Evolutionary conservation across 257 asterid genomes (phyloP), one percentile per base, ranked within the genome.

Genomic region (Anisodus acutangulus): DNA sequence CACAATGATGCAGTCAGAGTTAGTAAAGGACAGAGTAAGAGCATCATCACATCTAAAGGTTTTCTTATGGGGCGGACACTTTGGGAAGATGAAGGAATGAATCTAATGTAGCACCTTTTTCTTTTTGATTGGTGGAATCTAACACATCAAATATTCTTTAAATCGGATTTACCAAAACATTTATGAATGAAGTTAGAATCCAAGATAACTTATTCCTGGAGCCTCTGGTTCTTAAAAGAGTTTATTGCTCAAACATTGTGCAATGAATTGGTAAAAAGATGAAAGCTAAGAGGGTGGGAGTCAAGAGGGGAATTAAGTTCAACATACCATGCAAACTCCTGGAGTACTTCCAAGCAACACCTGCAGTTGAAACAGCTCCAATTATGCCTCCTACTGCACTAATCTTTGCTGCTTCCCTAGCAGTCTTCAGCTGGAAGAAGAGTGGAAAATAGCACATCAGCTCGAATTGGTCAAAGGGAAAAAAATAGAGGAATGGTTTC

Each of bases 341-440:
- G 5, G 99, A 97, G 90, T 94, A 97, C 89, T 92, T 93, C 94
- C 91, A 93, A 84, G 94, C 91, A 83, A 70, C 84, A 35, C 95
- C 98, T 68, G 93, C 98, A 53, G 97, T 92, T 45, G 95, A 84
- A 87, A 92, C 91, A 17, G 97, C 98, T 82, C 99, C 98, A 63
- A 92, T 76, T 39, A 87, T 87, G 85, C 98, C 95, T 80, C 99
- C 99, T 66, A 69, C 93, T 83, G 86, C 91, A 84, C 95, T 93
- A 83, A 91, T 88, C 49, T 88, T 80, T 82, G 88, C 93, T 41
- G 95, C 99, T 83, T 93, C 90, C 83, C 96, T 88, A 9, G 98
- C 93, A 78, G 94, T 84, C 93, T 92, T 93, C 82, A 95, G 96
- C 99, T 95, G 95, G 85, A 90, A 85, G n/a, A 81, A 9, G 19